phyloP scores from a whole-genome alignment of 1,284 basidiomycete species.

The Ceratobasidium sp. region DNA sequence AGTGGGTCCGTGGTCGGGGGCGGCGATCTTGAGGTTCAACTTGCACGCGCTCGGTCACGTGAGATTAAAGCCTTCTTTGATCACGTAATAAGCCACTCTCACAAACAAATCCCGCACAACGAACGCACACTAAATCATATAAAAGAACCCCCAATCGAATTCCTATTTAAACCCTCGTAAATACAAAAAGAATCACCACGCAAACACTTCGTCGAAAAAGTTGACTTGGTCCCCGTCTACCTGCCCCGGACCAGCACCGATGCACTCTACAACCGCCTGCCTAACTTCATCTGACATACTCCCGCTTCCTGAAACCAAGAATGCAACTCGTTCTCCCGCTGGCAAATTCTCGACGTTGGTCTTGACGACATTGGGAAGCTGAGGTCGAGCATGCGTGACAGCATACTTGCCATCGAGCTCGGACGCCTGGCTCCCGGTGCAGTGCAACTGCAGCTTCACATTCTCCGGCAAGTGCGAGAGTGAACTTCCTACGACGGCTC shows the following conservation, averaged over 20 bases:
- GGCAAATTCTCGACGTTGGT: neutral
- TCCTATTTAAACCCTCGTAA: too few species aligned
- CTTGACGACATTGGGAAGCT: neutral
- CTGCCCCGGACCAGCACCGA: conserved; percentile 9
- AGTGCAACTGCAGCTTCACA: conserved; percentile 18
- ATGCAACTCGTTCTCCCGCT: conserved; percentile 1
- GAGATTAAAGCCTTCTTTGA: neutral
- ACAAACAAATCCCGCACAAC: conserved; percentile 22
- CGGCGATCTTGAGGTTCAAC: conserved; percentile 32
- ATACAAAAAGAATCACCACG: conserved; percentile 14
- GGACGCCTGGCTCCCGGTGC: neutral
- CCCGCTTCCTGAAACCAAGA: conserved; percentile 30
- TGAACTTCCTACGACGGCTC: neutral
- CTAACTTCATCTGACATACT: conserved; percentile 38
- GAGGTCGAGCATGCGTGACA: conserved; percentile 4
- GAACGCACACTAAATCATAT: too few species aligned
- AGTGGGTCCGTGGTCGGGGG: neutral
- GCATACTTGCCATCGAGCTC: neutral
- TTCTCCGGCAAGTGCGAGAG: neutral
- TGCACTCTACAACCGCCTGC: conserved; percentile 13
- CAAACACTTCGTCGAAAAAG: conserved; percentile 32
- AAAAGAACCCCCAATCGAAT: too few species aligned
- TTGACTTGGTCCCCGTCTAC: conserved; percentile 28
- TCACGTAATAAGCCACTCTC: conserved; percentile 5
- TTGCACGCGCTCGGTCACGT: conserved; percentile 24